Evolutionary conservation across 805 yeast species (phyloP).

Genomic region (Wickerhamomyces queroliae): DNA sequence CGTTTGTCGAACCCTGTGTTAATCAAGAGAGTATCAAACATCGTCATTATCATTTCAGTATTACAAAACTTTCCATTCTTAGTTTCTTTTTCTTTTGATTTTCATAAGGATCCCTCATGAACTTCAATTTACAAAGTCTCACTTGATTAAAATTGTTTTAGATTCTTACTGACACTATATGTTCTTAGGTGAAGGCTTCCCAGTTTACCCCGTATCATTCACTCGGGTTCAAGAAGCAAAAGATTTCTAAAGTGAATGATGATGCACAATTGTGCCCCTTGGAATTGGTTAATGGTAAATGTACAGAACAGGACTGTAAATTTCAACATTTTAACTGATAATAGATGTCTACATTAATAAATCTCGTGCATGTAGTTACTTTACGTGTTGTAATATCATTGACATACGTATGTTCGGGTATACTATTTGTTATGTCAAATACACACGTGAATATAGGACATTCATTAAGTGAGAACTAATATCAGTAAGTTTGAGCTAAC

Average conservation of each 20-base stretch:
- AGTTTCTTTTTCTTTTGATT: neutral
- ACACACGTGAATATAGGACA: neutral
- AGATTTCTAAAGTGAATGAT: neutral
- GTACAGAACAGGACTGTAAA: slow-evolving; percentile 16
- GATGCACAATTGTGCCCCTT: slow-evolving; percentile 17
- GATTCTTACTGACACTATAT: slow-evolving; percentile 14
- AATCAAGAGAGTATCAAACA: too few relatives aligned
- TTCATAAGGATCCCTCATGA: too few relatives aligned
- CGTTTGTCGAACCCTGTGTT: too few relatives aligned
- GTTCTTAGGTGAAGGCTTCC: slow-evolving; percentile 10
- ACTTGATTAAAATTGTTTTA: too few relatives aligned
- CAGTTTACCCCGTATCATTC: slow-evolving; percentile 20
- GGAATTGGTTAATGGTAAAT: slow-evolving; percentile 16
- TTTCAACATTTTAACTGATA: slow-evolving; percentile 14
- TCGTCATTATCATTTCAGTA: too few relatives aligned
- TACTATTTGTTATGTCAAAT: too few relatives aligned
- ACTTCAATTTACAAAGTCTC: too few relatives aligned
- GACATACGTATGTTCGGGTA: too few relatives aligned
- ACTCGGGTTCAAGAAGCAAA: slow-evolving; percentile 6
- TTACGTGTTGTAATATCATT: too few relatives aligned
- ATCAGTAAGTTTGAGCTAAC: neutral
- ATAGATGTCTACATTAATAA: too few relatives aligned
- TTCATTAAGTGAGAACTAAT: neutral
- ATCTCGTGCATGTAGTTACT: too few relatives aligned
- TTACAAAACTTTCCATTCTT: neutral